Conservation (phyloP, 2,329 filamentous ascomycete genomes). For the Trichoderma atroviride region DNA sequence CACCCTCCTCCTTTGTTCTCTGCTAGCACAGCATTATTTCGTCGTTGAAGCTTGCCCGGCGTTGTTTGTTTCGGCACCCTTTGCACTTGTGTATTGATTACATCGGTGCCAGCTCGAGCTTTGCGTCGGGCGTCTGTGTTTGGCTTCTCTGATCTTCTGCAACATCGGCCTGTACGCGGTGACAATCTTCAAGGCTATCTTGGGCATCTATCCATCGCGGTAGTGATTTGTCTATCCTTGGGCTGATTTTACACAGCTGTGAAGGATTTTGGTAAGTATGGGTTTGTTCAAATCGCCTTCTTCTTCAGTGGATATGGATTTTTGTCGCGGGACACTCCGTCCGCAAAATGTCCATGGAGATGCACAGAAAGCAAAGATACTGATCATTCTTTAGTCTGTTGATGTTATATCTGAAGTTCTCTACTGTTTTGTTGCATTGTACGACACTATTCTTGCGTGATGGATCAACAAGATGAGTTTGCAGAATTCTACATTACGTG, state of each 20-base stretch:
- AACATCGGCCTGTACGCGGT: neutral
- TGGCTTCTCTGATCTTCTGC: neutral
- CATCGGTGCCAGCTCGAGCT: neutral
- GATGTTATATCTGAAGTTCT: neutral
- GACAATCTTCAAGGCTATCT: neutral
- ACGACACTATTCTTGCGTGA: neutral
- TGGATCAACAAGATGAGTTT: slow-evolving; percentile 6
- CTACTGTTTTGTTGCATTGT: neutral
- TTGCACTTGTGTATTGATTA: neutral
- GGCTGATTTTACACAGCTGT: neutral
- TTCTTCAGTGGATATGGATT: neutral
- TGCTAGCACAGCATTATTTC: neutral
- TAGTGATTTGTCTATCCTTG: neutral
- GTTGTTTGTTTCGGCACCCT: neutral
- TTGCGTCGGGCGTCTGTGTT: neutral
- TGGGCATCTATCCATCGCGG: neutral
- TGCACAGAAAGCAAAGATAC: too few relatives aligned
- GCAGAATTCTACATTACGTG: slow-evolving; percentile 42
- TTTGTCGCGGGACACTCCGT: neutral
- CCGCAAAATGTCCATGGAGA: too few relatives aligned
- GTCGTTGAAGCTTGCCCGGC: neutral
- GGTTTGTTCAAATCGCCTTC: neutral
- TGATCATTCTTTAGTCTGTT: neutral
- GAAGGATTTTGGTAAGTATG: neutral
- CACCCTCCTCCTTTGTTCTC: too few relatives aligned